Base-by-base conservation (phyloP, 805 yeast species). In the Blastobotrys muscicola region DNA sequence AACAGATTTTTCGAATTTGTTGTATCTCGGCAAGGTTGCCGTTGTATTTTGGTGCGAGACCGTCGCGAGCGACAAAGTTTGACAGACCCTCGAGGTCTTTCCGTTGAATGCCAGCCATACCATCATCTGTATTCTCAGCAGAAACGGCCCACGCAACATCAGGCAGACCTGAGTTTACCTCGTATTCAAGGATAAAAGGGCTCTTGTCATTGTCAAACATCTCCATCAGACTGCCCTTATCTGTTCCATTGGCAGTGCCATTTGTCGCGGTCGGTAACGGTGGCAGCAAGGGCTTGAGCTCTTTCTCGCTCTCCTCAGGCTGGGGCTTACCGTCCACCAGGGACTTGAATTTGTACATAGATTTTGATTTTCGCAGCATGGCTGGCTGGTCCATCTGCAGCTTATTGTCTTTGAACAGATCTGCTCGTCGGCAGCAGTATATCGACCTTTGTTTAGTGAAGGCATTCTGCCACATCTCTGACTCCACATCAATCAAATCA, bases 1-100 rank as follows among this genome's bases (percentile, higher is more conserved):
- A 84, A 59, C 97, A 89, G 3, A 85, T 71, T 50, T 80, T 83
- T 45, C 98, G 69, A 31, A 92, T 83, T 52, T 86, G 86, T 64
- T 90, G 97, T 71, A 92, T 85, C 50, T 82, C 75, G 1, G 70
- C 65, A 36, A 92, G 79, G 53, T 89, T 92, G 14, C 72, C 71
- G 52, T 75, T 70, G 44, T 85, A 66, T 7, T 76, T 66, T 11
- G 72, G 69, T 45, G 78, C 76, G 39, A 86, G 67, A 0, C 95
- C 94, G 12, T 69, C 67, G 0, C 36, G 53, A 4, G 75, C 62
- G 2, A 69, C 59, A 45, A 76, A 69, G 33, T 52, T 61, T 16
- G 74, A 71, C 26, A 20, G 26, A 9, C 61, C 65, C 12, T 50
- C 49, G 6, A 50, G 36, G 26, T 55, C 54, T 2, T 43, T 59